A percentile compares a stretch with the other conserved stretches of the same genome.
Conservation (phyloP, 2,329 filamentous ascomycete genomes). For the Paracoccidioides brasiliensis region DNA sequence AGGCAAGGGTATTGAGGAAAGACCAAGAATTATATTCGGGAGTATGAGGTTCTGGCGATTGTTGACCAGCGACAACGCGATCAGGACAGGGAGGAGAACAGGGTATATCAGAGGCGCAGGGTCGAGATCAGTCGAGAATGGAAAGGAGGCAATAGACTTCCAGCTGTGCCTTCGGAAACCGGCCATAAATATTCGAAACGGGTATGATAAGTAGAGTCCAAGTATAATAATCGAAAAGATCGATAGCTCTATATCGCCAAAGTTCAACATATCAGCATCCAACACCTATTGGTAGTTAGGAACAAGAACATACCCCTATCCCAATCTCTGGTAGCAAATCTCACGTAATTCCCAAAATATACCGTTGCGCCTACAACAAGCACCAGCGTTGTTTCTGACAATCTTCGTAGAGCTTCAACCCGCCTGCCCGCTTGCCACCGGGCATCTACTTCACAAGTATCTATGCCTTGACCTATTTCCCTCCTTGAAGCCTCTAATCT, state of each 20-base stretch:
- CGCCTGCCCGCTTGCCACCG: constrained; percentile 17
- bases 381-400: constrained; percentile 42
- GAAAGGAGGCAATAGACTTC: constrained; percentile 35
- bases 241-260: constrained; percentile 20
- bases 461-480: constrained; percentile 21
- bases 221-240: constrained; percentile 20
- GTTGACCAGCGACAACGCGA: constrained; percentile 59
- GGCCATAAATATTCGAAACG: constrained; percentile 38
- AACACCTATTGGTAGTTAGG: background rate
- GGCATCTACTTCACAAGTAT: constrained; percentile 14
- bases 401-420: constrained; percentile 34
- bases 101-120: constrained; percentile 87
- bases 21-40: constrained; percentile 67
- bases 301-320: constrained; percentile 22
- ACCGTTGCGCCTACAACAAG: constrained; percentile 38
- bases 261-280: constrained; percentile 8
- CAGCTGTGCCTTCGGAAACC: constrained; percentile 17
- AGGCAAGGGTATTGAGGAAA: constrained; percentile 61
- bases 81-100: constrained; percentile 58
- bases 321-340: constrained; percentile 24
- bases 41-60: constrained; percentile 51
- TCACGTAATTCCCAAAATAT: constrained; percentile 20
- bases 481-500: constrained; percentile 17
- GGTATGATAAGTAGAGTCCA: constrained; percentile 38
- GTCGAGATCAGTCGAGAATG: constrained; percentile 68